Percentiles rank a stretch among this genome's conserved stretches.
These are phyloP conservation scores for Erucastrum elatum DNA, from an alignment of 345 rosid species.

Conservation along the genomic window DNA sequence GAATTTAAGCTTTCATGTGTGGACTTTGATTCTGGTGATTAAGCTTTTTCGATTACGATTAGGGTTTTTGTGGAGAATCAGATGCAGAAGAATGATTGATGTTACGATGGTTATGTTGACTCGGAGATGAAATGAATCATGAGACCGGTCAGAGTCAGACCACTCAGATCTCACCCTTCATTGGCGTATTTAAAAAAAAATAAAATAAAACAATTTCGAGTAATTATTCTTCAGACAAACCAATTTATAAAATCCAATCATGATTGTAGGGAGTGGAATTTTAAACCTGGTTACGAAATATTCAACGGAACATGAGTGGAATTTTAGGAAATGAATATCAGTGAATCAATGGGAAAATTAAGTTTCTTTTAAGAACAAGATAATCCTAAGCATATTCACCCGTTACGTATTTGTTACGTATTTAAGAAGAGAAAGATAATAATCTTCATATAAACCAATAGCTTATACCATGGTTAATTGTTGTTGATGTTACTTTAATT, in stretches of 20 bases:
- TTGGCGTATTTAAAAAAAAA: neutral
- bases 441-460: too few species aligned
- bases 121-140: constrained; percentile 27
- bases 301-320: neutral
- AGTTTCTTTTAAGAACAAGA: neutral
- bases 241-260: neutral
- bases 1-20: constrained; percentile 11
- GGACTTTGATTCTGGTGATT: constrained; percentile 30
- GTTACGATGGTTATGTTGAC: constrained; percentile 42
- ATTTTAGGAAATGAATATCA: neutral
- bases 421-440: too few species aligned
- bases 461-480: too few species aligned
- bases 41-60: neutral
- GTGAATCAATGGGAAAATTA: neutral
- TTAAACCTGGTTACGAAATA: neutral
- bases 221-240: neutral
- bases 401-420: too few species aligned
- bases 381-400: neutral
- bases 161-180: constrained; percentile 23
- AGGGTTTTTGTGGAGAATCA: constrained; percentile 52
- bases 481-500: too few species aligned
- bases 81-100: constrained; percentile 13
- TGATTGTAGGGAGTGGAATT: neutral
- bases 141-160: constrained; percentile 23
- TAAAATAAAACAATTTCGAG: neutral